Conservation (phyloP, 805 yeast genomes). For the Yamadazyma kitorensis region DNA sequence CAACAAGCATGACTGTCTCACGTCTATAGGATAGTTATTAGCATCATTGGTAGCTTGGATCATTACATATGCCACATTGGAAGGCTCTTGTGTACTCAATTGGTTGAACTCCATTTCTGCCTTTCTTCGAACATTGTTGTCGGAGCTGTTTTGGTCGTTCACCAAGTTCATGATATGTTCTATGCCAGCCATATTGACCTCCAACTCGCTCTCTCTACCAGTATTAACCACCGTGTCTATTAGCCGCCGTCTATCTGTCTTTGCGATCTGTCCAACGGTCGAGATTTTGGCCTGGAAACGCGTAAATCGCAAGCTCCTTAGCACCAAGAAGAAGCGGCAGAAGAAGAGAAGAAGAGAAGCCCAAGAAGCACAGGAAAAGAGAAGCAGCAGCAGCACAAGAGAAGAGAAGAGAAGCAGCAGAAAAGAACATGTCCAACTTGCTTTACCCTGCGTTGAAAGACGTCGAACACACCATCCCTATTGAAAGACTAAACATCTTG, state of each 20-base stretch:
- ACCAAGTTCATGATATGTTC: conserved; percentile 6
- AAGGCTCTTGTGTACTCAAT: conserved; percentile 47
- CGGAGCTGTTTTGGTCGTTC: conserved; percentile 37
- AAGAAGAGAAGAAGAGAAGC: conserved; percentile 2
- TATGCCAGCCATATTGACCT: neutral
- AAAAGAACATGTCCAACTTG: conserved; percentile 13
- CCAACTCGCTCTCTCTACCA: neutral
- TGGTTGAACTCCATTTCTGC: conserved; percentile 52
- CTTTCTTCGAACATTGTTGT: conserved; percentile 47
- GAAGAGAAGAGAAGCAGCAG: no score
- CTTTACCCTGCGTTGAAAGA: conserved; percentile 42
- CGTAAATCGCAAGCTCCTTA: no score
- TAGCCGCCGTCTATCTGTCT: no score
- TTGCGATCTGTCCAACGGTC: no score
- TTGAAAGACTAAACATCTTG: conserved; percentile 72
- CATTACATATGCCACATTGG: conserved; percentile 42
- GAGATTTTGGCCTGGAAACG: neutral
- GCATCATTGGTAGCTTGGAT: conserved; percentile 36
- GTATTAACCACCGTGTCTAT: no score
- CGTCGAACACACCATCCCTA: conserved; percentile 53
- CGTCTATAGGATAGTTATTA: conserved; percentile 20
- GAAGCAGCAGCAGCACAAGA: no score
- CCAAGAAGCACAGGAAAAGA: conserved; percentile 1
- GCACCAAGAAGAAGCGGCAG: no score
- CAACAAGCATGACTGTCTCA: conserved; percentile 63